Base-by-base conservation (phyloP, 257 asterid genomes). In the Ophiorrhiza pumila region DNA sequence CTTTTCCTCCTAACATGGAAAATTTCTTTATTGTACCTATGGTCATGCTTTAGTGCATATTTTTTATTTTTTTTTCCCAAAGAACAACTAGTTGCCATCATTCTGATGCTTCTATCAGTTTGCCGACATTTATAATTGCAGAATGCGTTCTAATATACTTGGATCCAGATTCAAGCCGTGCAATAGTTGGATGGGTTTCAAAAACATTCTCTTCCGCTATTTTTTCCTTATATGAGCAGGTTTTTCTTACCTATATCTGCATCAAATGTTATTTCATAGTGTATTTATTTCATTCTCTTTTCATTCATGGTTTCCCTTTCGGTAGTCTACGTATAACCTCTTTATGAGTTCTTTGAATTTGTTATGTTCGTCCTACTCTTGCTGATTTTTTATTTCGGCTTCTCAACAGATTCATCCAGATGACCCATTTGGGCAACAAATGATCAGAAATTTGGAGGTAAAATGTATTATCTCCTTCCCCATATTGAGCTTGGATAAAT, bases 91-190 rank as follows among this genome's bases (percentile, higher is more conserved):
- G 22, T 35, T 69, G n/a, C n/a, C 25, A 22, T 60, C 72, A 74
- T 81, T 78, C 98, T 92, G 86, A 91, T 87, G 82, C 85, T 81
- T 55, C 82, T 85, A 85, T 89, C 99, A 95, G 99, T 85, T 87
- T 90, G 97, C 99, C 99, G 62, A 92, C 99, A 78, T 89, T 95
- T 83, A 92, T 92, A 86, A 95, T 95, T 84, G 99, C 99, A 95
- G 99, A 95, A 85, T 95, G 99, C 64, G 99, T 95, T 72, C 87
- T 95, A 34, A 95, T 95, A 85, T 92, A 95, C 90, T 67, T 95
- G 79, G 91, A 92, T 80, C 98, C 99, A 35, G 96, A 95, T 80
- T 86, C 96, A 62, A 90, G 94, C 81, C 82, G 89, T 68, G 80
- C 85, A 47, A 80, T 92, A 78, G 97, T 95, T 57, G 85, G 87